phyloP scores from a whole-genome alignment of 208 protist species.

The Crithidia sp. region DNA sequence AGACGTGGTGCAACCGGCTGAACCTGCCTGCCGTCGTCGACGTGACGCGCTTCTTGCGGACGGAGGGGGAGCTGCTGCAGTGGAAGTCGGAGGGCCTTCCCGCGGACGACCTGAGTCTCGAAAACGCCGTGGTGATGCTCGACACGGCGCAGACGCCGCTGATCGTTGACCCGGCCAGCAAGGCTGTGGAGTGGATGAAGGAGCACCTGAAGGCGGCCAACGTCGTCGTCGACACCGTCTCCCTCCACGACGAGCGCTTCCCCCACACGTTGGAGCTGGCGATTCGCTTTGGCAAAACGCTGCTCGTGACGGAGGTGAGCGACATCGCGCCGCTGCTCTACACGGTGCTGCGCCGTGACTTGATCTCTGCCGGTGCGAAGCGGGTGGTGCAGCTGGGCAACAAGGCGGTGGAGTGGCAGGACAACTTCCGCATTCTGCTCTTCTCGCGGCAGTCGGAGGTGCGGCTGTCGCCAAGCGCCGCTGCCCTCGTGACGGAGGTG shows the following conservation, averaged over 20 bases:
- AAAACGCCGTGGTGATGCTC: slow-evolving; percentile 97
- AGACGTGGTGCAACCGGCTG: slow-evolving; percentile 82
- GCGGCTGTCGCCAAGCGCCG: slow-evolving; percentile 86
- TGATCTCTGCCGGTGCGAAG: slow-evolving; percentile 91
- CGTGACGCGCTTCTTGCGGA: slow-evolving; percentile 91
- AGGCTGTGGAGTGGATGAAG: slow-evolving; percentile 94
- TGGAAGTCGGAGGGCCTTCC: slow-evolving; percentile 96
- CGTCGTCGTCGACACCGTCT: slow-evolving; percentile 84
- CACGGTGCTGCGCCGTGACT: slow-evolving; percentile 94
- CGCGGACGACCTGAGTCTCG: slow-evolving; percentile 93
- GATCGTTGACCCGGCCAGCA: slow-evolving; percentile 96
- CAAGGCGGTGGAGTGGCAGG: slow-evolving; percentile 96
- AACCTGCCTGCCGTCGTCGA: slow-evolving; percentile 41
- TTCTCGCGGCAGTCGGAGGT: slow-evolving; percentile 93
- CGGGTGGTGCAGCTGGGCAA: slow-evolving; percentile 95
- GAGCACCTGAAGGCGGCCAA: slow-evolving; percentile 78
- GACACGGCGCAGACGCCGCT: slow-evolving; percentile 89
- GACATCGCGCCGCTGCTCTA: slow-evolving; percentile 95
- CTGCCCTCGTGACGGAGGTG: slow-evolving; percentile 92
- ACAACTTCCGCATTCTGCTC: slow-evolving; percentile 95
- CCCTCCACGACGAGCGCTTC: slow-evolving; percentile 94
- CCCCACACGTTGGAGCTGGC: slow-evolving; percentile 95
- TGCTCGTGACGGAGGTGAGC: slow-evolving; percentile 96
- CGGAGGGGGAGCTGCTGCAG: slow-evolving; percentile 93
- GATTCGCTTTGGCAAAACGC: slow-evolving; percentile 98